Base-by-base conservation (phyloP, 306 rosid species). In the Glycine tomentella region DNA sequence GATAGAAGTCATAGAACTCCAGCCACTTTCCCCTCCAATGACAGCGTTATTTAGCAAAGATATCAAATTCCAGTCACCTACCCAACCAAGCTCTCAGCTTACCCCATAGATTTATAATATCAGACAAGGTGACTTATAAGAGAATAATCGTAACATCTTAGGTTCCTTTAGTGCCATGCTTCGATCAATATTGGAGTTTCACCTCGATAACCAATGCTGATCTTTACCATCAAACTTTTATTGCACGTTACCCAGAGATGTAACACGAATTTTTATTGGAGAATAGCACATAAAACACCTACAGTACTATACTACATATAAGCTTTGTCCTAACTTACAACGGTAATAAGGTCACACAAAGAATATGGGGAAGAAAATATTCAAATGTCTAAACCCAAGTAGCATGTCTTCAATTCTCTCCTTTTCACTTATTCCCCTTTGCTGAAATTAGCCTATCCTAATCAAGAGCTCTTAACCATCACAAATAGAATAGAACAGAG, bases 401-500 rank as follows among this genome's bases (percentile, higher is more conserved):
- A 45, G 63, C 58, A 38, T 6, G 9, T 4, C 17, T 49, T 56
- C 13, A 40, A 46, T 75, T 49, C 15, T 71, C 16, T 80, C 49
- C 4, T 40, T 20, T 48, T 52, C 50, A 80, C 67, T 51, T 12
- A 33, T 46, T 62, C 52, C 63, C 38, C 52, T 59, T 8, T 3
- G 33, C 15, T 59, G 40, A 50, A 70, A 40, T 42, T 40, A 42
- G 55, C 49, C 53, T 62, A 71, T 9, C 8, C 70, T 49, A 76
- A 52, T 58, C 61, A 71, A 51, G 52, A 58, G 53, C 70, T 51
- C 13, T 72, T 48, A 58, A 79, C 10, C 51, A 45, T 74, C 31
- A 25, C 31, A 25, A 25, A 25, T 25, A 25, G 31, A 25, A 25
- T 12, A 17, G 49, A 49, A 42, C 16, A 56, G 63, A 62, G 49